phyloP scores from a whole-genome alignment of 2,329 filamentous ascomycete species.

The Colletotrichum abscissum region DNA sequence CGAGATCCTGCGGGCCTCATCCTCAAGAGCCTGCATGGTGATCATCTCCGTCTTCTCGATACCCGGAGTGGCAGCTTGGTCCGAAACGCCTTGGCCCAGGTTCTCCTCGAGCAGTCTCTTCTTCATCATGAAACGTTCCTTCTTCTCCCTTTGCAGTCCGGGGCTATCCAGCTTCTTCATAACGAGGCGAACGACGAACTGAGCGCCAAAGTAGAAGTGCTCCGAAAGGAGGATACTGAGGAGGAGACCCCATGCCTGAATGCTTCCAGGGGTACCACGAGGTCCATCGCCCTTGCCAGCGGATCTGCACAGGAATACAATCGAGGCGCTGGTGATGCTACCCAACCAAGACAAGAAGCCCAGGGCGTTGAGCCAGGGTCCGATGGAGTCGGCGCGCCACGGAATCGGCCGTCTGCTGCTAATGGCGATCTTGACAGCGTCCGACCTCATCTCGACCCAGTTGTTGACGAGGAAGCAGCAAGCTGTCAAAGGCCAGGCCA shows the following conservation, averaged over 20 bases:
- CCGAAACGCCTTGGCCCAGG: constrained; percentile 67
- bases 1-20: constrained; percentile 66
- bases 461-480: constrained; percentile 93
- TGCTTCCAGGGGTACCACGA: constrained; percentile 73
- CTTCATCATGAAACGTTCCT: constrained; percentile 82
- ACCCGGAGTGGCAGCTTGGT: constrained; percentile 58
- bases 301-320: constrained; percentile 94
- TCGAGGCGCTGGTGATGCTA: constrained; percentile 85
- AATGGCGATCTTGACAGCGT: constrained; percentile 93
- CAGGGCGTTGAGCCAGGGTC: constrained; percentile 88
- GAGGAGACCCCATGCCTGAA: constrained; percentile 84
- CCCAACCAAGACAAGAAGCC: constrained; percentile 95
- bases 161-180: constrained; percentile 87
- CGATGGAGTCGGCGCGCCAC: constrained; percentile 91
- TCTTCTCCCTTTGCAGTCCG: constrained; percentile 85
- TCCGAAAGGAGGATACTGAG: constrained; percentile 87
- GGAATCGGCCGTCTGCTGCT: constrained; percentile 91
- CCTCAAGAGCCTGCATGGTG: constrained; percentile 73
- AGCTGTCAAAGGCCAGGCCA: constrained; percentile 93
- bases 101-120: constrained; percentile 83
- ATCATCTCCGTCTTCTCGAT: constrained; percentile 70
- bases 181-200: constrained; percentile 77
- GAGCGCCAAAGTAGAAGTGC: constrained; percentile 86
- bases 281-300: constrained; percentile 74
- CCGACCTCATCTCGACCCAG: constrained; percentile 93